Base-by-base conservation (phyloP, 2,329 filamentous ascomycete genomes). In the Orbilia brochopaga region DNA sequence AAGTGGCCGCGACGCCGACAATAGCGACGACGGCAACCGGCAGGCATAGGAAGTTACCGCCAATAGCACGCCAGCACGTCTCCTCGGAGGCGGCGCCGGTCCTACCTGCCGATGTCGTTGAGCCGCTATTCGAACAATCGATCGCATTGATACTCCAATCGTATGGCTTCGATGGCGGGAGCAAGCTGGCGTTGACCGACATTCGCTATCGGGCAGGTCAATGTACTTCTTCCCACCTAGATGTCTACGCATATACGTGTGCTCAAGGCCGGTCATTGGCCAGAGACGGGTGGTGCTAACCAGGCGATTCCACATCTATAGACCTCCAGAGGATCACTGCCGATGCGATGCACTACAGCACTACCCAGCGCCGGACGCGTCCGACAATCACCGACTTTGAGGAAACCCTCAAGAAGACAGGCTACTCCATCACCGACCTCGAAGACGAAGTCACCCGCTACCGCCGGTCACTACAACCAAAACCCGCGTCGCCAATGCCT, bases 381-480 rank as follows among this genome's bases (percentile, higher is more conserved):
- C 75, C 76, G 2, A 75, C 75, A n/a, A 74, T 76, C 23, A 66
- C 75, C 10, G 76, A 77, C 50, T 76, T 76, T 42, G 75, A 76
- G 40, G 74, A 76, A 46, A 74, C 75, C 30, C 69, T 76, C 30
- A 52, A 56, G 11, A 51, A 62, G 35, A 66, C 66, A n/a, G 64
- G 58, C 11, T 75, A 73, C 40, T n/a, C 56, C 17, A 15, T 70
- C n/a, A 58, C 59, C n/a, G 62, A 63, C 21, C 40, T 76, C 15
- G 75, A 76, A 54, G 74, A 74, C 32, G 75, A 76, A 69, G 48
- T 75, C 32, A 50, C 57, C 3, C 74, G 75, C 13, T 59, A 74
- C 23, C 72, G 75, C 23, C 70, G 63, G 17, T 63, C 73, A 23
- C 70, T 21, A n/a, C 44, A 48, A 23, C 17, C n/a, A 11, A n/a